Evolutionary conservation across 306 rosid species (phyloP), one percentile per base, ranked within the genome.

Genomic region (Prunus campanulata): DNA sequence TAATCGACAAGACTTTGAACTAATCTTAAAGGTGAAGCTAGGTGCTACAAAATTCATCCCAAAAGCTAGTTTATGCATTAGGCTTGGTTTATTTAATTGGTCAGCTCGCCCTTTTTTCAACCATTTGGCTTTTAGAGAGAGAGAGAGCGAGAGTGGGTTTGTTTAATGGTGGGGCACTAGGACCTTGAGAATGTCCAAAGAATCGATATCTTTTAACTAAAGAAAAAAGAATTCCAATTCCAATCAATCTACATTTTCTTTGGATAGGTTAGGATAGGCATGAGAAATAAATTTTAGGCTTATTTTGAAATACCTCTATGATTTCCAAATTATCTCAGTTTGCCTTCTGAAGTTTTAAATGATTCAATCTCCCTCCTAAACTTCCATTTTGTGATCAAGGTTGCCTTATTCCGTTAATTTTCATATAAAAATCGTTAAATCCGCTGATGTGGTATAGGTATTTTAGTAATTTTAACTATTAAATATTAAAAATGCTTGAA

Each of bases 311-410:
- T 32, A 32, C 39, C 0, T 0, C 0, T 32, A 0, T 32, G 39
- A 0, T 32, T 32, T 32, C 0, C 1, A 32, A 32, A 32, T 32
- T 7, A 32, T 32, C 39, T 5, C 1, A 32, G 5, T 32, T 32
- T 24, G 39, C 1, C 0, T 32, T 0, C 0, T 32, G 1, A 32
- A 32, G 39, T 32, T 32, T 32, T 32, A 32, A 30, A 32, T 32
- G 39, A 35, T 8, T 5, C 0, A 35, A 35, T 35, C 2, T 35
- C 8, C 8, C 42, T 0, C 0, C 0, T 35, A 5, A 35, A 35
- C 0, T 35, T 35, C 0, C 0, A 35, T 5, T 32, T 0, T 32
- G 39, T 32, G 1, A 32, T 0, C 0, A 32, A 32, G 1, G 0
- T 32, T 32, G 7, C 0, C 39, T 0, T 32, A 32, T 35, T 35